These are phyloP conservation scores for Hortiboletus campestris DNA, from an alignment of 768 basidiomycete genomes.

Conservation along the genomic window DNA sequence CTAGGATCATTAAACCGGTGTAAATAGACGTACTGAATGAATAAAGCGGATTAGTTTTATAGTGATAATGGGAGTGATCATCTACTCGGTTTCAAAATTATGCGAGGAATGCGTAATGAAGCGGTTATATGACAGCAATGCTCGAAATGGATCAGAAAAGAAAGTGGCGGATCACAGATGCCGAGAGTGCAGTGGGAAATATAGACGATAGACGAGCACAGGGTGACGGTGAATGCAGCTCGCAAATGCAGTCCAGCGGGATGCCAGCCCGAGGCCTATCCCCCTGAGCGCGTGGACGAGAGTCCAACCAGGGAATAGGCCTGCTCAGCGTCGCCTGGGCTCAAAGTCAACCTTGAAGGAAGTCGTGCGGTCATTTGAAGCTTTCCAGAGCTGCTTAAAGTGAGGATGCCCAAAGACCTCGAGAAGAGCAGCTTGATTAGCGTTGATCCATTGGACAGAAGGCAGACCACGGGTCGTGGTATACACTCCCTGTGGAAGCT, in stretches of 20 bases:
- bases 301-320: constrained; percentile 7
- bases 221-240: constrained; percentile 6
- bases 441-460: constrained; percentile 72
- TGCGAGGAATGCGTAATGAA: constrained; percentile 35
- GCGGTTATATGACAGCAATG: constrained; percentile 41
- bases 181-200: constrained; percentile 19
- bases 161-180: constrained; percentile 30
- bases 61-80: constrained; percentile 24
- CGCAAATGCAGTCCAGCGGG: constrained; percentile 5
- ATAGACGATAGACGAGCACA: constrained; percentile 12
- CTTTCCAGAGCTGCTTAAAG: constrained; percentile 68
- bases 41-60: constrained; percentile 34
- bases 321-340: constrained; percentile 37
- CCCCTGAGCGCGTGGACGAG: constrained; percentile 8
- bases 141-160: constrained; percentile 20
- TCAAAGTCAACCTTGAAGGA: constrained; percentile 75
- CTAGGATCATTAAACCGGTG: constrained; percentile 31
- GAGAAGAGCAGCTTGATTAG: constrained; percentile 62
- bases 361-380: constrained; percentile 66
- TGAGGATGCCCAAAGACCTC: constrained; percentile 75
- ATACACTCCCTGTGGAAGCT: constrained; percentile 64
- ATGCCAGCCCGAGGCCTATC: constrained; percentile 17
- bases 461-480: constrained; percentile 78
- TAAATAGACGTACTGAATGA: constrained; percentile 27
- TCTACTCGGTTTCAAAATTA: constrained; percentile 34